Conservation (phyloP, 495 filamentous ascomycete genomes). For the Geopyxis carbonaria region DNA sequence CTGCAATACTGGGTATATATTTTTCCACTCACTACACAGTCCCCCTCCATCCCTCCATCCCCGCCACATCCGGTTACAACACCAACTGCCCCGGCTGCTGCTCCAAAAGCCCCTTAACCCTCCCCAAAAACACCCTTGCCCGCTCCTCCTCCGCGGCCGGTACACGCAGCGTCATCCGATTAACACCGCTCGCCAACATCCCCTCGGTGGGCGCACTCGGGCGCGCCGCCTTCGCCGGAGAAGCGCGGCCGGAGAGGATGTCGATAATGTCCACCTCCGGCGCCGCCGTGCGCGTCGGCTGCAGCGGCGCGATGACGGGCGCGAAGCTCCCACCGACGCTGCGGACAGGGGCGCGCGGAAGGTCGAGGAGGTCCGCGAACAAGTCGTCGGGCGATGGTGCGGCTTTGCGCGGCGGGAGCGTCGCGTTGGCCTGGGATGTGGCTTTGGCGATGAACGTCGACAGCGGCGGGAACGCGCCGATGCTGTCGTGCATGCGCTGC, state of each 20-base stretch:
- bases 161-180: constrained; percentile 66
- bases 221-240: constrained; percentile 17
- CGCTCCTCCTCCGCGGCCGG: constrained; percentile 61
- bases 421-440: constrained; percentile 66
- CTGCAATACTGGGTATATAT: no score
- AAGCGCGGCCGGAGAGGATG: constrained; percentile 41
- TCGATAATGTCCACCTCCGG: constrained; percentile 51
- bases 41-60: no score
- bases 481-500: constrained; percentile 51
- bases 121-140: constrained; percentile 62
- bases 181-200: constrained; percentile 34
- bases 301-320: constrained; percentile 5
- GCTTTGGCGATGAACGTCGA: constrained; percentile 77
- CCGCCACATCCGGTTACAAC: no score
- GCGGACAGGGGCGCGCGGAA: constrained; percentile 31
- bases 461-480: constrained; percentile 65
- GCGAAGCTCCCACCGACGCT: constrained; percentile 26
- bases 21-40: no score
- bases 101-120: constrained; percentile 66
- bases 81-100: constrained; percentile 66
- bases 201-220: constrained; percentile 24
- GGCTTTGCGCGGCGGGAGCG: constrained; percentile 48
- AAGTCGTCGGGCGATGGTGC: constrained; percentile 61
- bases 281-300: background rate
- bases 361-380: constrained; percentile 72